Conservation (phyloP, 2,329 filamentous ascomycete species). For the Raffaelea ambrosiae region DNA sequence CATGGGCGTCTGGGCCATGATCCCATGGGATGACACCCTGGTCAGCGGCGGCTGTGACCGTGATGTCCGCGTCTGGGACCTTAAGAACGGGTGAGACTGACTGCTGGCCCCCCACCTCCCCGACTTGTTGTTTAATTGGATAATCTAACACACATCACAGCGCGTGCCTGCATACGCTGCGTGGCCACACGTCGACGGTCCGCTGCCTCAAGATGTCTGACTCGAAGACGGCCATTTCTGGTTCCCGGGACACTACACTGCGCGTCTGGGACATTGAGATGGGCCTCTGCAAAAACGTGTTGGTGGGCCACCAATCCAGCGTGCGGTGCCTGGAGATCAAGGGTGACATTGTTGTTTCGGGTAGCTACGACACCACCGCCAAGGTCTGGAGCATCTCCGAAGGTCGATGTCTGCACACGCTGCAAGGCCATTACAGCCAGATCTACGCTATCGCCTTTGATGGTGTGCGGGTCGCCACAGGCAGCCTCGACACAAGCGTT, state of each 20-base stretch:
- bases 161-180: slow-evolving; percentile 68
- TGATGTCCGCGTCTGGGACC: slow-evolving; percentile 94
- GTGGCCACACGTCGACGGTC: slow-evolving; percentile 94
- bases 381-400: slow-evolving; percentile 97
- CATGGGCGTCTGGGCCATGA: slow-evolving; percentile 99
- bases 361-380: slow-evolving; percentile 94
- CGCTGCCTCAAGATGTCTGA: slow-evolving; percentile 98
- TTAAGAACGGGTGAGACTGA: slow-evolving; percentile 75
- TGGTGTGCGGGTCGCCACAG: slow-evolving; percentile 84
- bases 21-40: slow-evolving; percentile 90
- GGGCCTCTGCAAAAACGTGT: slow-evolving; percentile 80
- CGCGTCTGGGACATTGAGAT: slow-evolving; percentile 90
- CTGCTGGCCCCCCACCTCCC: background rate
- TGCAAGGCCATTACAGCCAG: slow-evolving; percentile 94
- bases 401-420: slow-evolving; percentile 80
- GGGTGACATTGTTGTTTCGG: slow-evolving; percentile 93
- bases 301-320: slow-evolving; percentile 91
- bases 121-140: no score
- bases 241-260: slow-evolving; percentile 88
- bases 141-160: slow-evolving; percentile 32
- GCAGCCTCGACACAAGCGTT: slow-evolving; percentile 92
- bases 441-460: slow-evolving; percentile 99
- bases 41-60: slow-evolving; percentile 95
- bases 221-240: slow-evolving; percentile 86
- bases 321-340: slow-evolving; percentile 93